Percentiles rank a stretch among this genome's conserved stretches.
Evolutionary conservation across 2,329 filamentous ascomycete genomes (phyloP).

Genomic region (Epichloe festucae): DNA sequence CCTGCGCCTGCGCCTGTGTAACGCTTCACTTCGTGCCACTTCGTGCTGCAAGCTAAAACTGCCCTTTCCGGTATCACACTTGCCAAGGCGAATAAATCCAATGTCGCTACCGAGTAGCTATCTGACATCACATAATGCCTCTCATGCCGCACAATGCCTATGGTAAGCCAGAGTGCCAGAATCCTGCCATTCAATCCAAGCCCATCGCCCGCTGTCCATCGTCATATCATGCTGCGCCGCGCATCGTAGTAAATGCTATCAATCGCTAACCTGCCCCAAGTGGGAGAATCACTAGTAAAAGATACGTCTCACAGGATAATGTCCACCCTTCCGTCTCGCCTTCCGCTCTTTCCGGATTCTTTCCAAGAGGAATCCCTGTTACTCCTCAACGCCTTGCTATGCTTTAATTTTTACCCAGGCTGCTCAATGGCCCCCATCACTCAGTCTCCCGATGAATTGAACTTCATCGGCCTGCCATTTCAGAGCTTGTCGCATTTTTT

Average conservation of each 20-base stretch:
- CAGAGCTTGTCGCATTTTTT: conserved; percentile 61
- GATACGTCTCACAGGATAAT: too few relatives aligned
- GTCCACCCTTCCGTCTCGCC: too few relatives aligned
- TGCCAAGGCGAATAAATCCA: neutral
- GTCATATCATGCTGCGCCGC: neutral
- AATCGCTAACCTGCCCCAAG: too few relatives aligned
- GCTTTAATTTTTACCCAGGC: neutral
- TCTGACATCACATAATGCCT: neutral
- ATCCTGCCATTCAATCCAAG: neutral
- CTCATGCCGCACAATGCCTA: neutral
- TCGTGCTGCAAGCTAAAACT: neutral
- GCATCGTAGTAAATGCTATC: neutral
- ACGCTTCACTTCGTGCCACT: too few relatives aligned
- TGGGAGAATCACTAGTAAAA: too few relatives aligned
- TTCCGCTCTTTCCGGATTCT: neutral
- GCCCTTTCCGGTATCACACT: neutral
- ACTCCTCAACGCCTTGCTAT: neutral
- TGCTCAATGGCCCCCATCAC: neutral
- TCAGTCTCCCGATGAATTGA: conserved; percentile 57
- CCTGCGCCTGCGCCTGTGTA: too few relatives aligned
- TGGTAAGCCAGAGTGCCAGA: too few relatives aligned
- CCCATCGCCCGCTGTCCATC: neutral
- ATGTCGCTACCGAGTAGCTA: too few relatives aligned
- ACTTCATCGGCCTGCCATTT: conserved; percentile 69
- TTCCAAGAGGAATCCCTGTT: neutral